Conservation (phyloP, 2,329 filamentous ascomycete genomes). For the Tolypocladium ovalisporum region DNA sequence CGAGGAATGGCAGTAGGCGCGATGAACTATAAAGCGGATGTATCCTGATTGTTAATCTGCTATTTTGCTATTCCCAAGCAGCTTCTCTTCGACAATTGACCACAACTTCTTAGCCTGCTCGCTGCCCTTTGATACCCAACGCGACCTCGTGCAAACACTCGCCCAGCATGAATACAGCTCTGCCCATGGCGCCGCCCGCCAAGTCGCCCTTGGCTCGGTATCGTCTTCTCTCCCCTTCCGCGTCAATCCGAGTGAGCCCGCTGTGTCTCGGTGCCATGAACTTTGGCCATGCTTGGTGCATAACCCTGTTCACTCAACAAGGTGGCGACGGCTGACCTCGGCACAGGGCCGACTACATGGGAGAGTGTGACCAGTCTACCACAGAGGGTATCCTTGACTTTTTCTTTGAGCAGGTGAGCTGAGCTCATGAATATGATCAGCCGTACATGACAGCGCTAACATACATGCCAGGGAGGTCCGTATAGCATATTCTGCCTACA, state of each 20-base stretch:
- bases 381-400: slow-evolving; percentile 56
- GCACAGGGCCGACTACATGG: slow-evolving; percentile 43
- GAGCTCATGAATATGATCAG: not conserved
- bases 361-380: slow-evolving; percentile 51
- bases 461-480: slow-evolving; percentile 13
- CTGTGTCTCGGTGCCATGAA: slow-evolving; percentile 56
- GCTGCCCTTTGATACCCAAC: too few relatives aligned
- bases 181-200: slow-evolving; percentile 32
- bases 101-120: not conserved
- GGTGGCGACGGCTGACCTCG: not conserved
- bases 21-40: not conserved
- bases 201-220: slow-evolving; percentile 53
- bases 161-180: slow-evolving; percentile 7
- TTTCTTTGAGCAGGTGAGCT: slow-evolving; percentile 43
- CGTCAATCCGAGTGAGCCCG: slow-evolving; percentile 56
- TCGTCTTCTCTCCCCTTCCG: slow-evolving; percentile 54
- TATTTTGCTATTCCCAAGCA: not conserved
- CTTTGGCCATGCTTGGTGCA: slow-evolving; percentile 45
- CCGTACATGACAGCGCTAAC: not conserved
- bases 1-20: not conserved
- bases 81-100: not conserved
- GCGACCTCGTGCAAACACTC: not conserved
- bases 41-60: not conserved
- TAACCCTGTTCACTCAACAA: not conserved
- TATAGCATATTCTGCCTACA: not conserved